Conservation (phyloP, 345 rosid genomes). For the Capsella bursapastoris region DNA sequence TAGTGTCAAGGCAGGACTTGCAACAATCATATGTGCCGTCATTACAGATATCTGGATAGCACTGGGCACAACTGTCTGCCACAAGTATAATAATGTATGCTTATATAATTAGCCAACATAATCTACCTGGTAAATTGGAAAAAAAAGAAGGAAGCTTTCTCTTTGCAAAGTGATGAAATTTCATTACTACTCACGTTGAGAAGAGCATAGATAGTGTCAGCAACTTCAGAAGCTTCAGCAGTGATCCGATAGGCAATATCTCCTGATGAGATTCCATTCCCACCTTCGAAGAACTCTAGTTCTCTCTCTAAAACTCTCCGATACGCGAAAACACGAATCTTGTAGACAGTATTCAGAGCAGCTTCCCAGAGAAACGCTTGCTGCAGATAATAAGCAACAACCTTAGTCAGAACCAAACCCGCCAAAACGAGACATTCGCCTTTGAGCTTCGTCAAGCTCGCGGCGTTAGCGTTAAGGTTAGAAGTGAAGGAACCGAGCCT, state of each 20-base stretch:
- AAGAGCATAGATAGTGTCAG: slow-evolving; percentile 73
- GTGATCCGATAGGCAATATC: slow-evolving; percentile 83
- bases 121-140: not conserved
- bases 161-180: not conserved
- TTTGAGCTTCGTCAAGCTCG: slow-evolving; percentile 41
- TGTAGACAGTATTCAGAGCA: slow-evolving; percentile 57
- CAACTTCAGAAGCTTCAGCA: slow-evolving; percentile 83
- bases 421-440: slow-evolving; percentile 54
- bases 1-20: slow-evolving; percentile 75
- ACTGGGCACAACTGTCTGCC: slow-evolving; percentile 85
- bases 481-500: slow-evolving; percentile 62
- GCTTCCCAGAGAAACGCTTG: slow-evolving; percentile 91
- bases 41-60: slow-evolving; percentile 75
- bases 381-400: slow-evolving; percentile 68
- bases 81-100: not conserved
- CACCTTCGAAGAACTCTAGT: slow-evolving; percentile 79
- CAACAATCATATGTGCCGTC: slow-evolving; percentile 80
- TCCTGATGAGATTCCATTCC: slow-evolving; percentile 63
- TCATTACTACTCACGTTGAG: slow-evolving; percentile 55
- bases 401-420: slow-evolving; percentile 54
- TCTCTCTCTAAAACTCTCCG: slow-evolving; percentile 70
- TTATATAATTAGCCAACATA: slow-evolving; percentile 1
- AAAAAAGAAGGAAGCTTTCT: not conserved
- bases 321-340: slow-evolving; percentile 70
- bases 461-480: slow-evolving; percentile 35